Percentiles rank a stretch among this genome's conserved stretches.
These are phyloP conservation scores for Colletotrichum chrysophilum DNA, from an alignment of 2,329 filamentous ascomycete genomes.

Conservation along the genomic window DNA sequence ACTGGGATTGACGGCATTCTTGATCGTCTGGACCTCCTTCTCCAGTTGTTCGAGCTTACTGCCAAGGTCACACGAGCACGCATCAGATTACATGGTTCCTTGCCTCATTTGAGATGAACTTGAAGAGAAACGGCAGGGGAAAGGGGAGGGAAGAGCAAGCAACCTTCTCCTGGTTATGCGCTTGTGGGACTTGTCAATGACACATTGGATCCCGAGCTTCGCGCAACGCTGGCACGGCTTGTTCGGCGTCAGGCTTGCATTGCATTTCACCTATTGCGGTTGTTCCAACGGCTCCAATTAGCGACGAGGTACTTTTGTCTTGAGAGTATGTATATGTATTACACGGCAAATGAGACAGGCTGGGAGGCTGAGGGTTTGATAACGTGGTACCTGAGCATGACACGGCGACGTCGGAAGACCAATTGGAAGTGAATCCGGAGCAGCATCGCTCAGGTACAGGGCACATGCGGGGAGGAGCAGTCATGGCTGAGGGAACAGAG, in stretches of 20 bases:
- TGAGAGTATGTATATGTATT: neutral
- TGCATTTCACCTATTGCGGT: slow-evolving; percentile 48
- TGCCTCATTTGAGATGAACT: neutral
- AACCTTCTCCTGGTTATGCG: slow-evolving; percentile 50
- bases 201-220: slow-evolving; percentile 47
- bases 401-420: neutral
- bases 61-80: neutral
- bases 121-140: neutral
- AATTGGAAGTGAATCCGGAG: slow-evolving; percentile 5
- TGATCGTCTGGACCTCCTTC: slow-evolving; percentile 24
- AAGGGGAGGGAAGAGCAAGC: neutral
- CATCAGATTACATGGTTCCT: neutral
- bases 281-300: neutral
- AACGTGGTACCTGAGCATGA: neutral
- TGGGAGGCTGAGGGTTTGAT: neutral
- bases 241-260: slow-evolving; percentile 40
- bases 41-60: slow-evolving; percentile 55
- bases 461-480: neutral
- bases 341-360: neutral
- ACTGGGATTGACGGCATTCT: slow-evolving; percentile 39
- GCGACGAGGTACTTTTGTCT: neutral
- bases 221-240: slow-evolving; percentile 50
- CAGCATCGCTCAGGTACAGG: neutral
- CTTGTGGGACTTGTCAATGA: slow-evolving; percentile 53
- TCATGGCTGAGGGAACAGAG: neutral